phyloP scores from a whole-genome alignment of 441 rosid genomes.

The Adansonia grandidieri region DNA sequence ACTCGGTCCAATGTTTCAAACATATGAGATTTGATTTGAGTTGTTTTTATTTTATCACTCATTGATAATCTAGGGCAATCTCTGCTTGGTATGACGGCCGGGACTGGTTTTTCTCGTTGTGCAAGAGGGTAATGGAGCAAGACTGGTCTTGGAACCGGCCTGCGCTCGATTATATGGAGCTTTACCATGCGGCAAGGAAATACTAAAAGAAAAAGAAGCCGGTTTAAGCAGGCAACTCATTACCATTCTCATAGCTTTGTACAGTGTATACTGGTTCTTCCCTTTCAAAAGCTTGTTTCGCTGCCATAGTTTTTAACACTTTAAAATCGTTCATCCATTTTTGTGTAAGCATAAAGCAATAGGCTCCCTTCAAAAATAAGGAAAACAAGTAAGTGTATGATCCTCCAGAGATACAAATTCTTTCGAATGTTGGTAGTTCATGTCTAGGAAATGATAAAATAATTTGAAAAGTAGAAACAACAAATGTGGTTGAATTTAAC shows the following conservation, averaged over 20 bases:
- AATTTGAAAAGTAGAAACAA: background rate
- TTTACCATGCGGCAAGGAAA: constrained; percentile 82
- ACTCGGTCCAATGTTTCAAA: background rate
- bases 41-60: background rate
- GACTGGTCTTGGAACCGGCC: constrained; percentile 99
- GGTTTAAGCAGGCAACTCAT: constrained; percentile 20
- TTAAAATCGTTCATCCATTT: constrained; percentile 33
- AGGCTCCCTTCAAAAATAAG: constrained; percentile 17
- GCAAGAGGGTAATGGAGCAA: constrained; percentile 95
- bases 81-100: constrained; percentile 76
- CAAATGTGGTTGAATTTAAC: background rate
- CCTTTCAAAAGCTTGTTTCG: constrained; percentile 14
- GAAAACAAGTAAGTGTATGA: background rate
- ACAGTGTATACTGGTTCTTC: constrained; percentile 36
- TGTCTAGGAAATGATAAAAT: constrained; percentile 9
- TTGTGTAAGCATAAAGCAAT: constrained; percentile 30
- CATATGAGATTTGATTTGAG: background rate
- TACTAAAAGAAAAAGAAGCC: constrained; percentile 11
- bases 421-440: background rate
- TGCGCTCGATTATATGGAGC: constrained; percentile 94
- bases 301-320: constrained; percentile 15
- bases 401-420: background rate
- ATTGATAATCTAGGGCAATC: constrained; percentile 66
- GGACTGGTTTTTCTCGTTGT: constrained; percentile 74
- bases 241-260: constrained; percentile 33